These are phyloP conservation scores for Lactarius akahatsu DNA, from an alignment of 768 basidiomycete genomes.

Conservation along the genomic window DNA sequence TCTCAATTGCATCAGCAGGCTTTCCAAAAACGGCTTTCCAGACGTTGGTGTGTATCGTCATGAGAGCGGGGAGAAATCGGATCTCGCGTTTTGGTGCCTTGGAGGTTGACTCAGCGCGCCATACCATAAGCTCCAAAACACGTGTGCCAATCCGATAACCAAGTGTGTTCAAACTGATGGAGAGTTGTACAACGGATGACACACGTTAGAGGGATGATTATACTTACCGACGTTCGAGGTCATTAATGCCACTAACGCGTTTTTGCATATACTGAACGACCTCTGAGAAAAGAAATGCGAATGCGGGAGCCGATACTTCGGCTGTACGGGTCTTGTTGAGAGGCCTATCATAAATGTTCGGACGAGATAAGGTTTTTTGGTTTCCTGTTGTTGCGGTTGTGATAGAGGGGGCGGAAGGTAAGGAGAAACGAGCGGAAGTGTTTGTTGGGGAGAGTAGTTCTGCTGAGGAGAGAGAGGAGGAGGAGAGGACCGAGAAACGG, in stretches of 20 bases:
- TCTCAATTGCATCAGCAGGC: slow-evolving; percentile 92
- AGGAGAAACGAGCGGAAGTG: slow-evolving; percentile 67
- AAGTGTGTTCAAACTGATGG: slow-evolving; percentile 75
- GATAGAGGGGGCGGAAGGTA: slow-evolving; percentile 56
- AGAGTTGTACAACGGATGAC: slow-evolving; percentile 7
- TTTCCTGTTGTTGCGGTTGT: slow-evolving; percentile 40
- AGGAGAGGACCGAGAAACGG: slow-evolving; percentile 67
- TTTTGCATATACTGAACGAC: slow-evolving; percentile 96
- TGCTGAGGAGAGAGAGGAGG: slow-evolving; percentile 49
- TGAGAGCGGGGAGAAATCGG: slow-evolving; percentile 85
- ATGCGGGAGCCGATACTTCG: slow-evolving; percentile 83
- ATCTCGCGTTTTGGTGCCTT: slow-evolving; percentile 94
- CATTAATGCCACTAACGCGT: slow-evolving; percentile 90
- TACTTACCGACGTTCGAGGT: slow-evolving; percentile 85
- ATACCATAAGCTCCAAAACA: slow-evolving; percentile 82
- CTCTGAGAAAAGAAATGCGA: slow-evolving; percentile 90
- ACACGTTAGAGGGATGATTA: not conserved
- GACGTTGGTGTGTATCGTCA: slow-evolving; percentile 92
- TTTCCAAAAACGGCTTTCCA: slow-evolving; percentile 94
- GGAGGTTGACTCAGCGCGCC: slow-evolving; percentile 72
- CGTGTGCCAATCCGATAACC: slow-evolving; percentile 91
- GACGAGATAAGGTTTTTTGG: slow-evolving; percentile 46
- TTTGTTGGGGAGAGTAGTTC: slow-evolving; percentile 54
- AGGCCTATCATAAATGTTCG: slow-evolving; percentile 85
- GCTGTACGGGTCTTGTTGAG: slow-evolving; percentile 82